Percentiles rank a stretch among this genome's conserved stretches.
phyloP scores from a whole-genome alignment of 1,139 yeast species.

The Sugiyamaella grinbergsii region DNA sequence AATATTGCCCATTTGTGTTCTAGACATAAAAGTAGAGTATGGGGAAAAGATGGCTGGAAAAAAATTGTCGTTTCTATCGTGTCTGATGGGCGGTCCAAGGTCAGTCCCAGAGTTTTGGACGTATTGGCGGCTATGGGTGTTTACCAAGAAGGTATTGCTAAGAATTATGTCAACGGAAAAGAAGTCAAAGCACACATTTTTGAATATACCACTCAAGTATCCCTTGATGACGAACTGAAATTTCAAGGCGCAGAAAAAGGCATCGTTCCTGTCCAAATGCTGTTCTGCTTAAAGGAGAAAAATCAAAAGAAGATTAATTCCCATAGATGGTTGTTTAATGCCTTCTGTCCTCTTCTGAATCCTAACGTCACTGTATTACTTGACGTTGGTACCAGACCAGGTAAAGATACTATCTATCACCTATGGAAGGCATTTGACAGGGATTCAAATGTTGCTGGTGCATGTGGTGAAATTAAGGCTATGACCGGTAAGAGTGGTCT shows the following conservation, averaged over 20 bases:
- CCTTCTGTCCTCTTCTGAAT: slow-evolving; percentile 83
- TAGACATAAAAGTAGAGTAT: slow-evolving; percentile 74
- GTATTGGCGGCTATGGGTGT: slow-evolving; percentile 91
- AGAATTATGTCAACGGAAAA: slow-evolving; percentile 86
- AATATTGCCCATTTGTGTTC: slow-evolving; percentile 85
- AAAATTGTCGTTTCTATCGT: slow-evolving; percentile 87
- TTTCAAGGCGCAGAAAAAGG: slow-evolving; percentile 81
- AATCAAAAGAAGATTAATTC: slow-evolving; percentile 91
- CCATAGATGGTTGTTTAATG: slow-evolving; percentile 93
- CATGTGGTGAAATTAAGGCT: slow-evolving; percentile 95
- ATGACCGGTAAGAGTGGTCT: slow-evolving; percentile 87
- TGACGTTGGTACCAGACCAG: slow-evolving; percentile 94
- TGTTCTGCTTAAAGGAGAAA: slow-evolving; percentile 85
- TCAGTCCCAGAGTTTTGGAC: slow-evolving; percentile 78
- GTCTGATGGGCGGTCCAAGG: slow-evolving; percentile 90
- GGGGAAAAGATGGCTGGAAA: slow-evolving; percentile 98
- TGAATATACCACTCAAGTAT: slow-evolving; percentile 90
- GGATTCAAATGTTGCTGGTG: slow-evolving; percentile 96
- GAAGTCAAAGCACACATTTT: slow-evolving; percentile 90
- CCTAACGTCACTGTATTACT: slow-evolving; percentile 83
- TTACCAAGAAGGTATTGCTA: slow-evolving; percentile 94
- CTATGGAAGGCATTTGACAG: slow-evolving; percentile 96
- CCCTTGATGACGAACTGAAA: slow-evolving; percentile 79
- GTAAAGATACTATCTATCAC: slow-evolving; percentile 79
- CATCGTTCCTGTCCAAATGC: slow-evolving; percentile 86